Evolutionary conservation across 129 eudicot species (phyloP), one percentile per base, ranked within the genome.

Genomic region (Ambrosia trifida): DNA sequence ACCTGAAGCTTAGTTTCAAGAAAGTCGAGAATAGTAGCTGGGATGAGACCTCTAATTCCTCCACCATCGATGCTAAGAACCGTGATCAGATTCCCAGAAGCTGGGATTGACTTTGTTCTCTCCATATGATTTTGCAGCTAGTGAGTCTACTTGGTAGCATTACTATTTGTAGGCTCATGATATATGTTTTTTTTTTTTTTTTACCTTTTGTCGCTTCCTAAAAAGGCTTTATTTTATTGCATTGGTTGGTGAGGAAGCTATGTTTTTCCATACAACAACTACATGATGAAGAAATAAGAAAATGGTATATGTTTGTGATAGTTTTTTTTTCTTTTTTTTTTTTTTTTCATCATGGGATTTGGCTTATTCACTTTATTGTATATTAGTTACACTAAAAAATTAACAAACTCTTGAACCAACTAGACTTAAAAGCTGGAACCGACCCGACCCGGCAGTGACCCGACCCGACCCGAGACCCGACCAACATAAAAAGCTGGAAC

Each of bases 51-150:
- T 78, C 81, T 78, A n/a, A 78, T 53, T 16, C 81, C 81, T 30
- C 81, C 81, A 0, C 81, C 81, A 32, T 78, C 81, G 56, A 78
- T 63, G 72, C 81, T 78, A 35, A 78, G 81, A 63, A 78, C 81
- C 5, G 81, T 69, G 66, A 78, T 70, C 30, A 70, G 18, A 1
- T 78, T 31, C 64, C 81, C 77, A 41, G 10, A 40, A 38, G 56
- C 75, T 69, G 81, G 76, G 31, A 33, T 31, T n/a, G 76, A 78
- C 41, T 70, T 78, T 3, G 50, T 28, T 78, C 76, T 70, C 64
- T 63, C 40, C 81, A 77, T 60, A 40, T 40, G 44, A 12, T 18
- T 11, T 18, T 13, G 74, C 64, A 32, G 35, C 64, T 69, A 13
- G 49, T 19, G 36, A 33, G 64, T 56, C 61, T 68, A 51, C 73